These are phyloP conservation scores for Xylariales sp. DNA, from an alignment of 2,329 filamentous ascomycete genomes.

Conservation along the genomic window DNA sequence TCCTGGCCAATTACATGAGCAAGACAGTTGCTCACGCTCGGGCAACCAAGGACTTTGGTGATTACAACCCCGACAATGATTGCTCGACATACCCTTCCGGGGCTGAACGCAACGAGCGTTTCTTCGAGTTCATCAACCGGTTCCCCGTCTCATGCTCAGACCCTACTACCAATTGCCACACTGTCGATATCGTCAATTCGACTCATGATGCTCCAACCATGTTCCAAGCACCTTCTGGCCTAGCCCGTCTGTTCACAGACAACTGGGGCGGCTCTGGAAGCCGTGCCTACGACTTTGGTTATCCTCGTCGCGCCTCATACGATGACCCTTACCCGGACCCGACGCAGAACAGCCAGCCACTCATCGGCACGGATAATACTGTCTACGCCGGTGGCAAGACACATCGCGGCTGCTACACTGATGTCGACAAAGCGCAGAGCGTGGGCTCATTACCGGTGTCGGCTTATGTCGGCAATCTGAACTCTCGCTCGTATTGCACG, in stretches of 20 bases:
- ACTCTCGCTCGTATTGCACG: slow-evolving; percentile 10
- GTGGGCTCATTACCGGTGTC: slow-evolving; percentile 5
- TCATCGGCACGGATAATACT: slow-evolving; percentile 5
- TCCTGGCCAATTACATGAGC: slow-evolving; percentile 6
- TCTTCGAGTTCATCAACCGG: slow-evolving; percentile 7
- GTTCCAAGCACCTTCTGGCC: slow-evolving; percentile 9
- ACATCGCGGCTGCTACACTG: slow-evolving; percentile 7
- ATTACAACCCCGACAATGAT: slow-evolving; percentile 5
- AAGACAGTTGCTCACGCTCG: slow-evolving; percentile 5
- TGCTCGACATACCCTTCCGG: slow-evolving; percentile 8
- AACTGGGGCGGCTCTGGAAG: slow-evolving; percentile 10
- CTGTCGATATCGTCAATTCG: slow-evolving; percentile 6
- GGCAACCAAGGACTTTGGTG: slow-evolving; percentile 2
- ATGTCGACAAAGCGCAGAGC: slow-evolving; percentile 10
- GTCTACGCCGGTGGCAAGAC: slow-evolving; percentile 9
- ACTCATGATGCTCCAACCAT: slow-evolving; percentile 9
- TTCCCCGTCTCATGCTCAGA: neutral
- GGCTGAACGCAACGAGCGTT: slow-evolving; percentile 6
- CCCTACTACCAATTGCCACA: slow-evolving; percentile 3
- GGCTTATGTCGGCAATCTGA: slow-evolving; percentile 5
- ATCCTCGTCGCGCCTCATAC: slow-evolving; percentile 7
- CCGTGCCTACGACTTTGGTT: slow-evolving; percentile 8
- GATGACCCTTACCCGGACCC: slow-evolving; percentile 12
- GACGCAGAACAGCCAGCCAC: neutral
- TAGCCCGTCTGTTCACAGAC: slow-evolving; percentile 12